A percentile compares a stretch with the other conserved stretches of the same genome.
phyloP scores from a whole-genome alignment of 1,284 basidiomycete genomes.

The Trametes hirsuta region DNA sequence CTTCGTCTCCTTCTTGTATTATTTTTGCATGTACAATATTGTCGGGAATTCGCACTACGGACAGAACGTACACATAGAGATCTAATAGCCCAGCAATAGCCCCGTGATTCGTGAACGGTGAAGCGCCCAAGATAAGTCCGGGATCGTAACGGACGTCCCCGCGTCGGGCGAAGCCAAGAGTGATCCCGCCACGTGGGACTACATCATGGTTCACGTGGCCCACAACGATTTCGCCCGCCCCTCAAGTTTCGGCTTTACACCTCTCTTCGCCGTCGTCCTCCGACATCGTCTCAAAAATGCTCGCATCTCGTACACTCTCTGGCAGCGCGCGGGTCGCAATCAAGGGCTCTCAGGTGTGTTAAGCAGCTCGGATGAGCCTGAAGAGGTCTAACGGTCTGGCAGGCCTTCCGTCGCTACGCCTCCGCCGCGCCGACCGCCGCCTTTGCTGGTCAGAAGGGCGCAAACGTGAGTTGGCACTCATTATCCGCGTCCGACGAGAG shows the following conservation, averaged over 20 bases:
- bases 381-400: conserved; percentile 2
- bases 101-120: background rate
- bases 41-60: background rate
- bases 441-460: conserved; percentile 87
- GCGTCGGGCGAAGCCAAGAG: conserved; percentile 18
- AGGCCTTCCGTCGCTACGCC: conserved; percentile 69
- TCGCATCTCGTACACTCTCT: conserved; percentile 58
- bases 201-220: conserved; percentile 34
- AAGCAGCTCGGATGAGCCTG: background rate
- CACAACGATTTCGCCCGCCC: conserved; percentile 24
- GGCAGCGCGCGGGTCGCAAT: conserved; percentile 55
- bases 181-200: conserved; percentile 30
- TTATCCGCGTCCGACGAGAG: background rate
- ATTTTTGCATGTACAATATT: conserved; percentile 12
- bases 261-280: conserved; percentile 29
- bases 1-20: conserved; percentile 3
- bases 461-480: conserved; percentile 62
- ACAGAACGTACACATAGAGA: background rate
- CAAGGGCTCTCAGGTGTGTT: conserved; percentile 48
- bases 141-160: background rate
- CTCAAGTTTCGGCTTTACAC: conserved; percentile 28
- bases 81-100: background rate
- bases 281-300: conserved; percentile 47
- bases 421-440: conserved; percentile 79
- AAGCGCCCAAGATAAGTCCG: background rate